Evolutionary conservation across 2,329 filamentous ascomycete genomes (phyloP).

Genomic region (Penicillium fuscoglaucum): DNA sequence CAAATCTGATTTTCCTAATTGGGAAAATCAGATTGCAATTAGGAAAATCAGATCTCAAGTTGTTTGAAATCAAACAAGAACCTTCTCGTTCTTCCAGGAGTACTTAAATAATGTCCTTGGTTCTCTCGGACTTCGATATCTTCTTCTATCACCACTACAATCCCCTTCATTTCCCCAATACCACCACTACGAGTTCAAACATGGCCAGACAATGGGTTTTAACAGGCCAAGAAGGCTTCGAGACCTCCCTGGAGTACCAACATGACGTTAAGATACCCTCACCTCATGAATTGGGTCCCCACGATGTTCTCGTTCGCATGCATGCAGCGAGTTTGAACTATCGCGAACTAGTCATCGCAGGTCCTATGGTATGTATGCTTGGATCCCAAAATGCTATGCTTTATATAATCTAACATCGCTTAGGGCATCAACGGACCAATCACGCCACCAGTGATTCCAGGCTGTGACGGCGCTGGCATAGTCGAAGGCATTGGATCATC

Average conservation of each 20-base stretch:
- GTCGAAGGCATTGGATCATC: not conserved
- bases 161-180: not conserved
- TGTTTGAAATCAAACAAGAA: not conserved
- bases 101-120: not conserved
- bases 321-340: conserved; percentile 3
- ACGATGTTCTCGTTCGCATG: conserved; percentile 1
- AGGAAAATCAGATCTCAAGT: not conserved
- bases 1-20: conserved; percentile 5
- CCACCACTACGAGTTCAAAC: not conserved
- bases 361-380: conserved; percentile 3
- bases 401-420: not conserved
- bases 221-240: conserved; percentile 37
- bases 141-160: not conserved
- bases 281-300: not conserved
- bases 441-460: not conserved
- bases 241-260: conserved; percentile 38
- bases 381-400: not conserved
- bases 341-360: conserved; percentile 5
- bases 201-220: conserved; percentile 39
- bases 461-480: not conserved
- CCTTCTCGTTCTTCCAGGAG: not conserved
- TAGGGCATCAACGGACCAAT: not conserved
- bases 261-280: conserved; percentile 12
- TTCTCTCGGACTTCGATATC: not conserved
- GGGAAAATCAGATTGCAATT: not conserved